Base-by-base conservation (phyloP, 768 basidiomycete genomes). In the Lactarius sanguifluus region DNA sequence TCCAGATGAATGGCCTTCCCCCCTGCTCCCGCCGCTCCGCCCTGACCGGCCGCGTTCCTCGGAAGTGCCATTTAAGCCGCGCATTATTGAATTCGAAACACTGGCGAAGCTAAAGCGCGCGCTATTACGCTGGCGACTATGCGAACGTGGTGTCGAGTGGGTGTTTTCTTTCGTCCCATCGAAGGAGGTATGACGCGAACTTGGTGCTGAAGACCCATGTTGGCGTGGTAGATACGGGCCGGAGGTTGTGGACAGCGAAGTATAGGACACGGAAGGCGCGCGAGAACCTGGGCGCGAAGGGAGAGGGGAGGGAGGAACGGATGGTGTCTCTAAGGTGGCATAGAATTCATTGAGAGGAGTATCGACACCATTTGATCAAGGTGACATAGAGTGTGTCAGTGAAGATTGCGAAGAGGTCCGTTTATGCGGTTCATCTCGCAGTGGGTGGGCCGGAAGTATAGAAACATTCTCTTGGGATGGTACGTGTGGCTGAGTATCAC, bases 1-100 rank as follows among this genome's bases (percentile, higher is more conserved):
- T n/a, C 75, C 74, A 13, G 81, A 74, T 23, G 79, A 61, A 30
- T 57, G 41, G 30, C 73, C 66, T 56, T 67, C 59, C 47, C 68
- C 67, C 64, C 67, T 52, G 65, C 56, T 41, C 56, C 67, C 66
- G 41, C 61, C 68, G 43, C 64, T 61, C 40, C 67, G 63, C n/a
- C 79, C 55, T 75, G 75, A 64, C 59, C 69, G 43, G 30, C 57
- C 50, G 76, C 71, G 68, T 69, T 73, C 69, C 40, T 66, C 66
- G 59, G 73, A 34, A 25, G 28, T 15, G 28, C 57, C 65, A 36
- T 45, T 34, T 2, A 62, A 45, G 57, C 40, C 40, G 5, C 57
- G 61, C 54, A 70, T 28, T 1, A 70, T 62, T 10, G 59, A 64
- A 25, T 25, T 69, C 5, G 69, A 69, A 16, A 70, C 59, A 28